Percentiles rank a stretch among this genome's conserved stretches.
phyloP scores from a whole-genome alignment of 73 alveolate species.

The Blepharisma japonicum region DNA sequence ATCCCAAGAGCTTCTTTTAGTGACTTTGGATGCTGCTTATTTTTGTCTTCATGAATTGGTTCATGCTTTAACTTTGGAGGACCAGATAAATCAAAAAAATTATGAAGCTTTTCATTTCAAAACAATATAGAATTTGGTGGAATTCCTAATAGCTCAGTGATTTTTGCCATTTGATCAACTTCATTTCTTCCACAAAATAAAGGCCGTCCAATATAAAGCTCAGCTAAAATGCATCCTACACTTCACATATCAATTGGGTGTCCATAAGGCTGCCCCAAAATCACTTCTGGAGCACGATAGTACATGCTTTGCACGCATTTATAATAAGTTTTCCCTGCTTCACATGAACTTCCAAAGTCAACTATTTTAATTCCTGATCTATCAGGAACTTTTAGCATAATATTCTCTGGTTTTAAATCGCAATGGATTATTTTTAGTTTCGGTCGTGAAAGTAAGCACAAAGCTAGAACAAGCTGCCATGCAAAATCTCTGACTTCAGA shows the following conservation, averaged over 20 bases:
- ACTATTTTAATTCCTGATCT: neutral
- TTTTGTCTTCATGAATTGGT: too few species aligned
- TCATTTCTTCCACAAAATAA: slow-evolving; percentile 42
- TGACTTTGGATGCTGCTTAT: too few species aligned
- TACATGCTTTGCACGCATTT: neutral
- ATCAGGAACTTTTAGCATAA: slow-evolving; percentile 32
- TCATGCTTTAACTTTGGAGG: too few species aligned
- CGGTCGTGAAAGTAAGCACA: slow-evolving; percentile 41
- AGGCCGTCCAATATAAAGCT: slow-evolving; percentile 37
- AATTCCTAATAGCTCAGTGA: slow-evolving; percentile 41
- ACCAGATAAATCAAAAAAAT: too few species aligned
- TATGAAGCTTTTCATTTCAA: too few species aligned
- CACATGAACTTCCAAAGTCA: neutral
- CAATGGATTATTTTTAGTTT: slow-evolving; percentile 46
- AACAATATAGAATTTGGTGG: slow-evolving; percentile 30
- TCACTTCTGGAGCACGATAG: slow-evolving; percentile 9
- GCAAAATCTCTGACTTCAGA: slow-evolving; percentile 41
- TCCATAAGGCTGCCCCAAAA: neutral
- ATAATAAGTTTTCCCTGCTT: neutral
- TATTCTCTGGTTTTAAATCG: slow-evolving; percentile 62
- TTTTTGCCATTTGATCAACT: slow-evolving; percentile 35
- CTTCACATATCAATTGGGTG: slow-evolving; percentile 51
- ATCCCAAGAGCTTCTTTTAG: too few species aligned
- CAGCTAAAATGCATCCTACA: slow-evolving; percentile 59
- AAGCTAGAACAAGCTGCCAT: slow-evolving; percentile 43